Conservation (phyloP, 108 stramenopile genomes). For the Pseudonitzschia delicatissima region DNA sequence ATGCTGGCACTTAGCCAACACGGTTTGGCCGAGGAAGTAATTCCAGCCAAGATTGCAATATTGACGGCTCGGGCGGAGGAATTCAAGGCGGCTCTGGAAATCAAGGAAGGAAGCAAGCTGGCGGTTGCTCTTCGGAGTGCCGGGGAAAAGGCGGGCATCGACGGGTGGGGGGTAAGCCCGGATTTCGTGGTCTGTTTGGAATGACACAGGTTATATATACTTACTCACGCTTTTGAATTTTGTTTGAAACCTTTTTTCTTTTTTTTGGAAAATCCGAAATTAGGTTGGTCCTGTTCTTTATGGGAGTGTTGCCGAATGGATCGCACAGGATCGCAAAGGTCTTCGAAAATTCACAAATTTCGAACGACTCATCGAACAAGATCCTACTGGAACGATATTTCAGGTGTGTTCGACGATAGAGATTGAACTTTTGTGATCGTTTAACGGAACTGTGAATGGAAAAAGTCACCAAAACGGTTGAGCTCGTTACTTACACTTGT, state of each 20-base stretch:
- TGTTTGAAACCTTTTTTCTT: background rate
- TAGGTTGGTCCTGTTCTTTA: slow-evolving; percentile 89
- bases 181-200: background rate
- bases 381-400: slow-evolving; percentile 72
- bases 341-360: slow-evolving; percentile 87
- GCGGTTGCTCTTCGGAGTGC: slow-evolving; percentile 70
- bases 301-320: slow-evolving; percentile 94
- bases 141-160: slow-evolving; percentile 65
- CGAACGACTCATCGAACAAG: slow-evolving; percentile 79
- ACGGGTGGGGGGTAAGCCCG: slow-evolving; percentile 83
- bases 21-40: slow-evolving; percentile 16
- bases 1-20: slow-evolving; percentile 79
- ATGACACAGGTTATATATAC: too few relatives aligned
- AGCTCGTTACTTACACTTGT: background rate
- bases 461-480: background rate
- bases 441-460: too few relatives aligned
- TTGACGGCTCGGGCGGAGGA: slow-evolving; percentile 93
- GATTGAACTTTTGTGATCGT: too few relatives aligned
- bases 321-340: slow-evolving; percentile 87
- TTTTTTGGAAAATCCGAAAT: background rate
- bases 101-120: slow-evolving; percentile 78
- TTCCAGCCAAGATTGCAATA: slow-evolving; percentile 89
- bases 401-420: slow-evolving; percentile 38
- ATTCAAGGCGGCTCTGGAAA: slow-evolving; percentile 91
- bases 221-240: too few relatives aligned